Evolutionary conservation across 768 basidiomycete species (phyloP), one percentile per base, ranked within the genome.

Genomic region (Naganishia onofrii): DNA sequence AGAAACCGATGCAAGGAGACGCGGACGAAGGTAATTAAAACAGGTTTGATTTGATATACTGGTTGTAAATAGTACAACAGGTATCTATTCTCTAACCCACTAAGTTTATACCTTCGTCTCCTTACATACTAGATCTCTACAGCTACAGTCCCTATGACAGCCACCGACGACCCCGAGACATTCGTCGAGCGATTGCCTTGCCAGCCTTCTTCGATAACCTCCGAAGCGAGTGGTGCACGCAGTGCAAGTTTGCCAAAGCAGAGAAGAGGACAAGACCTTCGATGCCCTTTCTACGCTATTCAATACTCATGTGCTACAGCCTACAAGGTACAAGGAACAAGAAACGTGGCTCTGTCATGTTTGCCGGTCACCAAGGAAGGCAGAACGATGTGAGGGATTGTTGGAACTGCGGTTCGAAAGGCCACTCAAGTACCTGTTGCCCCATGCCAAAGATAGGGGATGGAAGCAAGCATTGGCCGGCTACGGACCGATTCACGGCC

Each of bases 221-320:
- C 42, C 32, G 55, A 68, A 68, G 54, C n/a, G 66, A 66, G 26
- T 66, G 66, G 66, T 28, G 66, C 23, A 52, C 66, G 15, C 19
- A 19, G 23, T 32, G 29, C 17, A 31, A 36, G 52, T 31, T 66
- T 31, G 51, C 66, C 12, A 52, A 32, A 2, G 66, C 66, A n/a
- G 34, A n/a, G 34, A 66, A 53, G 66, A 66, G 31, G 31, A 28
- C 17, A 52, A 48, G 34, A 53, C 5, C 51, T 66, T 53, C n/a
- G 46, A 48, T 36, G 66, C 46, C 10, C 31, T 66, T 17, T 53
- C 46, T 1, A 28, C 2, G 52, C 12, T 67, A 34, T 67, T 67
- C 66, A 67, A 54, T 54, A 67, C 66, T 9, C 52, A 32, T 53
- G 52, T 54, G 28, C 28, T 53, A 21, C 46, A 67, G 46, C 34